Percentiles rank a stretch among this genome's conserved stretches.
phyloP scores from a whole-genome alignment of 495 filamentous ascomycete genomes.

The Tuber melanosporum region DNA sequence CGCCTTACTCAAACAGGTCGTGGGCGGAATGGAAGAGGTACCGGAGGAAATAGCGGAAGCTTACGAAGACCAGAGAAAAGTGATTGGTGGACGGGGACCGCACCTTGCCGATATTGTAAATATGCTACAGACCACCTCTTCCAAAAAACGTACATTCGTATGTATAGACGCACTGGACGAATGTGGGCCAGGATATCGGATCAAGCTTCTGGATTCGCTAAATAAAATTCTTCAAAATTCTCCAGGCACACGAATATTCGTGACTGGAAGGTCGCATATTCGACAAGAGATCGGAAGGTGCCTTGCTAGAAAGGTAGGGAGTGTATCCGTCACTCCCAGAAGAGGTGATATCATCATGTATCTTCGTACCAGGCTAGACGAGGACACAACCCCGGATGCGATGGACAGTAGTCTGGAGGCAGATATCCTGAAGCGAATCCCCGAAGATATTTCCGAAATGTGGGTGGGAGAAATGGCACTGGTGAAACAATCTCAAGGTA shows the following conservation, averaged over 20 bases:
- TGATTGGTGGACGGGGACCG: background rate
- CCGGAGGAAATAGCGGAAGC: background rate
- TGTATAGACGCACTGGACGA: background rate
- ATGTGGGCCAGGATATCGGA: background rate
- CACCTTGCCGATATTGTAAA: background rate
- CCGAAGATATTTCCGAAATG: background rate
- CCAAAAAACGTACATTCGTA: background rate
- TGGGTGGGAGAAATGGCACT: background rate
- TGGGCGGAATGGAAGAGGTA: background rate
- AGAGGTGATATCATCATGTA: background rate
- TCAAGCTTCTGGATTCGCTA: background rate
- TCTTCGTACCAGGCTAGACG: background rate
- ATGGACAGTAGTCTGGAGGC: background rate
- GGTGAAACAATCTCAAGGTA: background rate
- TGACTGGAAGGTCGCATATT: background rate
- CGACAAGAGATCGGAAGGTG: background rate
- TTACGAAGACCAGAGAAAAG: background rate
- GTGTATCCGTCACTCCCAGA: background rate
- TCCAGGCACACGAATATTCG: background rate
- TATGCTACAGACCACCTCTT: background rate
- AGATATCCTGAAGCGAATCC: background rate
- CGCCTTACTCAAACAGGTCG: background rate
- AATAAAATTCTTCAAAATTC: background rate
- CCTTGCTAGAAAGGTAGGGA: background rate
- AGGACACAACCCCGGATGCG: background rate